Percentiles rank a stretch among this genome's conserved stretches.
Evolutionary conservation across 352 stramenopile genomes (phyloP).

Genomic region (Phytophthora palmivora): DNA sequence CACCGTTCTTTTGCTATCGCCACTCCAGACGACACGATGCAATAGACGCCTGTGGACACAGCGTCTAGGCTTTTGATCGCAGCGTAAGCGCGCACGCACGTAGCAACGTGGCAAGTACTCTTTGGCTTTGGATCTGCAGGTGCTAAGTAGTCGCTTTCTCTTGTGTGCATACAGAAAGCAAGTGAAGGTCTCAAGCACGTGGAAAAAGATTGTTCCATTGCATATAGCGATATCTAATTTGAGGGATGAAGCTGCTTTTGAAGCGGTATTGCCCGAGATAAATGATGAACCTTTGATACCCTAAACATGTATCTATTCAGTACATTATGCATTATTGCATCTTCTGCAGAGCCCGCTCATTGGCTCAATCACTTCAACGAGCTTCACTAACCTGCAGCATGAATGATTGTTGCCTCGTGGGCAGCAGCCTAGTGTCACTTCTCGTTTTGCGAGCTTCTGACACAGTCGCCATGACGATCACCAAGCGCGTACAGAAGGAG

Average conservation of each 20-base stretch:
- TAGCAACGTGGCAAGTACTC: constrained; percentile 25
- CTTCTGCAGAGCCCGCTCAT: background rate
- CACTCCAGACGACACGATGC: too few relatives aligned
- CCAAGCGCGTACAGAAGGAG: constrained; percentile 64
- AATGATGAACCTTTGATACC: too few relatives aligned
- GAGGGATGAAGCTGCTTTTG: too few relatives aligned
- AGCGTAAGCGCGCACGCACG: background rate
- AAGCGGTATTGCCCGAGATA: too few relatives aligned
- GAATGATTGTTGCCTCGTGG: background rate
- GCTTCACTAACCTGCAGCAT: constrained; percentile 18
- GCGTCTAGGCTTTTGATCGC: background rate
- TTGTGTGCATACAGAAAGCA: constrained; percentile 11
- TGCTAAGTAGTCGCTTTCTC: constrained; percentile 7
- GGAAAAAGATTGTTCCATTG: constrained; percentile 1
- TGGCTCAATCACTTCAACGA: constrained; percentile 5
- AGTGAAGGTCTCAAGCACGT: constrained; percentile 25
- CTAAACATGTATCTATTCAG: too few relatives aligned
- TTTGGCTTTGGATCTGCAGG: background rate
- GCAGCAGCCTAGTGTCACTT: constrained; percentile 29
- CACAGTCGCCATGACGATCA: constrained; percentile 51
- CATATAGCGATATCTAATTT: constrained; percentile 8
- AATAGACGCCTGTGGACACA: too few relatives aligned
- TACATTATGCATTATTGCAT: background rate
- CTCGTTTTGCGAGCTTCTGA: constrained; percentile 21
- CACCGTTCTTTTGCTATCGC: too few relatives aligned